A percentile compares a stretch with the other conserved stretches of the same genome.
Conservation (phyloP, 2,329 filamentous ascomycete genomes). For the Verticillium albo-atrum region DNA sequence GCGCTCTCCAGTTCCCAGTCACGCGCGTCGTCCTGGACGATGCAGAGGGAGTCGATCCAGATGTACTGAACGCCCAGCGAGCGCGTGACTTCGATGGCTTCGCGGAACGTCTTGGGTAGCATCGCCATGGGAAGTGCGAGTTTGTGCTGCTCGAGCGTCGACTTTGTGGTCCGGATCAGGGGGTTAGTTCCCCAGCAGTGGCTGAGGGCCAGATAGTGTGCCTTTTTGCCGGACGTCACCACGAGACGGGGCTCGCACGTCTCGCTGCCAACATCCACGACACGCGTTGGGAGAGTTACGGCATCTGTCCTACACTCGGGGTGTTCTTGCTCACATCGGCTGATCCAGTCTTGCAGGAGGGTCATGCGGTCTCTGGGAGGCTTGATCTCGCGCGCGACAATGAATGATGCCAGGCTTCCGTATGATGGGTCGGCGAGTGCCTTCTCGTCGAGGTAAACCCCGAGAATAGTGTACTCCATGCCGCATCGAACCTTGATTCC, state of each 20-base stretch:
- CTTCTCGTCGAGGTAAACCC: neutral
- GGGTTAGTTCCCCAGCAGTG: neutral
- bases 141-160: neutral
- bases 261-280: too few relatives aligned
- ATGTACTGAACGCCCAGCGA: slow-evolving; percentile 12
- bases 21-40: too few relatives aligned
- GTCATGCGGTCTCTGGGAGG: neutral
- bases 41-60: slow-evolving; percentile 26
- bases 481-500: neutral
- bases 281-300: too few relatives aligned
- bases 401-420: neutral
- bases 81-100: neutral
- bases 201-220: neutral
- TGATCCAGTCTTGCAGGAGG: neutral
- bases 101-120: neutral
- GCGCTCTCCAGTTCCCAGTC: slow-evolving; percentile 18
- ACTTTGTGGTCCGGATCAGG: neutral
- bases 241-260: too few relatives aligned
- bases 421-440: neutral
- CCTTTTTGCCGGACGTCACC: too few relatives aligned
- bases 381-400: neutral
- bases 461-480: neutral
- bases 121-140: neutral
- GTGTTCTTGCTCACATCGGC: neutral
- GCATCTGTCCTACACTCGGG: too few relatives aligned